Percentiles rank a stretch among this genome's conserved stretches.
These are phyloP conservation scores for Yamadazyma aaseri DNA, from an alignment of 1,139 yeast species.

Conservation along the genomic window DNA sequence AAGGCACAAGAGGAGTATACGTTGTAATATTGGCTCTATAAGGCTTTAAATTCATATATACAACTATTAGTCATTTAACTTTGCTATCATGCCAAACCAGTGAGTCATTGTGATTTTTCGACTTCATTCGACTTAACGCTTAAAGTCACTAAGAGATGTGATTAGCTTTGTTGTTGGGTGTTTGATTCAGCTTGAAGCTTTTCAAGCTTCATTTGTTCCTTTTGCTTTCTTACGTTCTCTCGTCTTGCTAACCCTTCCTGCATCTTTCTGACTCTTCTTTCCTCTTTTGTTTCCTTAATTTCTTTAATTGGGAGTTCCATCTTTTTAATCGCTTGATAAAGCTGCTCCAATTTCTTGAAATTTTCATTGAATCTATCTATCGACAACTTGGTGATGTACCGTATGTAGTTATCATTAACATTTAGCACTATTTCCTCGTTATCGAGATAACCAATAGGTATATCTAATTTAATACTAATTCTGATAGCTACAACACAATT, in stretches of 20 bases:
- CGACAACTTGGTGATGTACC: slow-evolving; percentile 49
- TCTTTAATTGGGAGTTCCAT: slow-evolving; percentile 14
- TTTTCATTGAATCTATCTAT: slow-evolving; percentile 65
- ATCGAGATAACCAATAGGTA: slow-evolving; percentile 63
- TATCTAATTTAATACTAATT: slow-evolving; percentile 66
- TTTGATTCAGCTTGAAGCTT: too few relatives aligned
- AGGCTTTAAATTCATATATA: too few relatives aligned
- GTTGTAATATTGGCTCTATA: too few relatives aligned
- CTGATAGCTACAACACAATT: slow-evolving; percentile 78
- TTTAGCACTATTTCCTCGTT: slow-evolving; percentile 32
- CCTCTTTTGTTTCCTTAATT: slow-evolving; percentile 41
- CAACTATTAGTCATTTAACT: too few relatives aligned
- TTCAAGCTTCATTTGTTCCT: slow-evolving; percentile 17
- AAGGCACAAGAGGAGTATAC: too few relatives aligned
- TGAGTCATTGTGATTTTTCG: too few relatives aligned
- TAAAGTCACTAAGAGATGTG: too few relatives aligned
- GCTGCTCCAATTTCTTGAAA: slow-evolving; percentile 48
- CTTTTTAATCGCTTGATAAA: slow-evolving; percentile 42
- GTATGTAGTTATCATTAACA: slow-evolving; percentile 50
- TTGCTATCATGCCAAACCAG: too few relatives aligned
- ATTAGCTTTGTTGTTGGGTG: too few relatives aligned
- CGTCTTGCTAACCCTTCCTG: slow-evolving; percentile 59
- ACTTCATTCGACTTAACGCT: too few relatives aligned
- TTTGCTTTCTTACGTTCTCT: slow-evolving; percentile 27
- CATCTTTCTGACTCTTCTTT: slow-evolving; percentile 57